phyloP scores from a whole-genome alignment of 2,329 filamentous ascomycete species.

The Hymenoscyphus fructigenus region DNA sequence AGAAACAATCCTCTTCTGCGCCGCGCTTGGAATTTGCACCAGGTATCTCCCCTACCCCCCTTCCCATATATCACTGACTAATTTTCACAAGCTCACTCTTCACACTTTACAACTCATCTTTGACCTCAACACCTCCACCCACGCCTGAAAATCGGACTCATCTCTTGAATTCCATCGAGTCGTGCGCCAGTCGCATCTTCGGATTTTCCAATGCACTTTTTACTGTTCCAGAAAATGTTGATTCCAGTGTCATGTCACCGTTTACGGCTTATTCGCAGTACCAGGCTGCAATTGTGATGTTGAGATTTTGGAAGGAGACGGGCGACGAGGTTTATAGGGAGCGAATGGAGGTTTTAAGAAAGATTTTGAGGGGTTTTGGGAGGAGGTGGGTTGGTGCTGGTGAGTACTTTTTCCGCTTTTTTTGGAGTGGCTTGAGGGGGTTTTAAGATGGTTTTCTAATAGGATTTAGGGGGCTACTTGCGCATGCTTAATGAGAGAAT shows the following conservation, averaged over 20 bases:
- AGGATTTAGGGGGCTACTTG: background rate
- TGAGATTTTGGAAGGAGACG: conserved; percentile 14
- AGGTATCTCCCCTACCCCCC: conserved; percentile 4
- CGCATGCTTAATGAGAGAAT: background rate
- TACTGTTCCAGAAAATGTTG: background rate
- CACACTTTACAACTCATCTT: background rate
- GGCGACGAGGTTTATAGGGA: conserved; percentile 8
- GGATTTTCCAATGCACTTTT: conserved; percentile 8
- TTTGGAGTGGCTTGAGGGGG: background rate
- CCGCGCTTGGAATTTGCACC: conserved; percentile 13
- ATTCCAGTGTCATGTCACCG: conserved; percentile 1
- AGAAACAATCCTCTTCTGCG: conserved; percentile 9
- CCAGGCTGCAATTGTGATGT: conserved; percentile 14
- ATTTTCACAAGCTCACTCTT: conserved; percentile 10
- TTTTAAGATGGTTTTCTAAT: background rate
- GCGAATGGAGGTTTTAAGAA: conserved; percentile 3
- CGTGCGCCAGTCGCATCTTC: background rate
- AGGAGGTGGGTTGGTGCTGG: conserved; percentile 14
- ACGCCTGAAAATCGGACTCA: background rate
- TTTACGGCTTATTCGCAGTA: conserved; percentile 12
- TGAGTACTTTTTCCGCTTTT: background rate
- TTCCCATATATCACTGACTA: background rate
- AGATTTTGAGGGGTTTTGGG: conserved; percentile 1
- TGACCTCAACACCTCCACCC: background rate
- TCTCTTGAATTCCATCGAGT: conserved; percentile 4